Conservation (phyloP, 495 filamentous ascomycete genomes). For the Neurospora sp. region DNA sequence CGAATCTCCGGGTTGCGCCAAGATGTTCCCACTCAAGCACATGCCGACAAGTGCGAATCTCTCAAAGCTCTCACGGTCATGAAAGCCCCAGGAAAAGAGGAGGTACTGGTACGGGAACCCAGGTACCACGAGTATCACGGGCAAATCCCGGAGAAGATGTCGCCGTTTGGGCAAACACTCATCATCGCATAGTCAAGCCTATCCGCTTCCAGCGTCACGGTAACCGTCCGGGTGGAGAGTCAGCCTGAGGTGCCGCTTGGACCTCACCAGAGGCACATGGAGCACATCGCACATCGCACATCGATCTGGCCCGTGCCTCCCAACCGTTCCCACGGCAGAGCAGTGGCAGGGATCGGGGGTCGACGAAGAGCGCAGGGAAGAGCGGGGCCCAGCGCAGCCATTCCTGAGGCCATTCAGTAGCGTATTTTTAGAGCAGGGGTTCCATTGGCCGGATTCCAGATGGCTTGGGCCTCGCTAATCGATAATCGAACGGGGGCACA, state of each 20-base stretch:
- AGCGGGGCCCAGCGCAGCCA: neutral
- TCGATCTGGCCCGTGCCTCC: conserved; percentile 2
- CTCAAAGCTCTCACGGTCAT: neutral
- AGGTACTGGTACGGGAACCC: neutral
- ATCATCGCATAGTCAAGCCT: neutral
- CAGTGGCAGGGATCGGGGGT: neutral
- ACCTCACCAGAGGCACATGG: neutral
- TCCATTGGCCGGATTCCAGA: neutral
- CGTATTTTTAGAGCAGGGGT: conserved; percentile 4
- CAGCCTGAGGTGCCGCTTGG: neutral
- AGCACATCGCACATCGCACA: neutral
- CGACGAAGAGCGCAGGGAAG: neutral
- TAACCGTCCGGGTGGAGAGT: neutral
- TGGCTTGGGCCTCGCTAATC: conserved; percentile 8
- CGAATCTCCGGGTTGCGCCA: conserved; percentile 9
- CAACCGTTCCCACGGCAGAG: conserved; percentile 11
- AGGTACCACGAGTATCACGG: neutral
- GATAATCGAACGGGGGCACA: conserved; percentile 28
- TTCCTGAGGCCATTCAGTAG: neutral
- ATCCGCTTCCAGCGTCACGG: neutral
- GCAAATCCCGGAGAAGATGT: neutral
- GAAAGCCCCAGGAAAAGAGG: neutral
- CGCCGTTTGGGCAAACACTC: neutral
- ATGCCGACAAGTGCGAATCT: neutral
- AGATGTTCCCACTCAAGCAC: neutral